Percentiles rank a stretch among this genome's conserved stretches.
Conservation (phyloP, 2,329 filamentous ascomycete species). For the Pyricularia grisea region DNA sequence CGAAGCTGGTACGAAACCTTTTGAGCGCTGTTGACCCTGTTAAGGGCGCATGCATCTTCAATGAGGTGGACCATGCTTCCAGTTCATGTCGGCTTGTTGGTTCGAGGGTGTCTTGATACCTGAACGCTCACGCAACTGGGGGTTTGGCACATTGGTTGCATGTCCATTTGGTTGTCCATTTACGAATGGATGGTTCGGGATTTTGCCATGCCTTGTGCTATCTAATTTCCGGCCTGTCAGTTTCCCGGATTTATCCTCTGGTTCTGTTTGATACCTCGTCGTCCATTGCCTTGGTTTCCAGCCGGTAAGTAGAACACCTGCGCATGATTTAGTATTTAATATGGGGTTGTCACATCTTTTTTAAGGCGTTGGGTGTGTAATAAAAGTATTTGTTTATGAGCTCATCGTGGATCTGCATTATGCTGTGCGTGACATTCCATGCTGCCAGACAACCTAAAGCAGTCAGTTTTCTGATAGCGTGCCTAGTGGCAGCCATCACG, state of each 20-base stretch:
- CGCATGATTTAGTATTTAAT: neutral
- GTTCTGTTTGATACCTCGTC: neutral
- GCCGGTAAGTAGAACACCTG: neutral
- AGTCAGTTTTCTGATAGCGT: neutral
- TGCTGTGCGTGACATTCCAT: neutral
- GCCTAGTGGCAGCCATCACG: neutral
- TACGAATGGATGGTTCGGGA: neutral
- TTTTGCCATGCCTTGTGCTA: neutral
- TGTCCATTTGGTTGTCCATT: neutral
- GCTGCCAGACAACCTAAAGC: neutral
- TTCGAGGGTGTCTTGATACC: slow-evolving; percentile 3
- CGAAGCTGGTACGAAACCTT: slow-evolving; percentile 11
- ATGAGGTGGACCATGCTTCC: slow-evolving; percentile 10
- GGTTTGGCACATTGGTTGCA: neutral
- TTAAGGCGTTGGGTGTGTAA: neutral
- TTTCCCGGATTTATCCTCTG: neutral
- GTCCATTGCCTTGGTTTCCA: neutral
- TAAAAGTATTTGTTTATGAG: neutral
- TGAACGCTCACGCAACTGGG: neutral
- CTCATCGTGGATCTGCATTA: neutral
- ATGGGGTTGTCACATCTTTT: neutral
- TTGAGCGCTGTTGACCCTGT: neutral
- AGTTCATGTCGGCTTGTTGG: slow-evolving; percentile 11
- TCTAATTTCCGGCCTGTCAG: neutral
- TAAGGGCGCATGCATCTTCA: neutral